A percentile compares a stretch with the other conserved stretches of the same genome.
These are phyloP conservation scores for Wallacemonas collosoma DNA, from an alignment of 208 protist species.

Conservation along the genomic window DNA sequence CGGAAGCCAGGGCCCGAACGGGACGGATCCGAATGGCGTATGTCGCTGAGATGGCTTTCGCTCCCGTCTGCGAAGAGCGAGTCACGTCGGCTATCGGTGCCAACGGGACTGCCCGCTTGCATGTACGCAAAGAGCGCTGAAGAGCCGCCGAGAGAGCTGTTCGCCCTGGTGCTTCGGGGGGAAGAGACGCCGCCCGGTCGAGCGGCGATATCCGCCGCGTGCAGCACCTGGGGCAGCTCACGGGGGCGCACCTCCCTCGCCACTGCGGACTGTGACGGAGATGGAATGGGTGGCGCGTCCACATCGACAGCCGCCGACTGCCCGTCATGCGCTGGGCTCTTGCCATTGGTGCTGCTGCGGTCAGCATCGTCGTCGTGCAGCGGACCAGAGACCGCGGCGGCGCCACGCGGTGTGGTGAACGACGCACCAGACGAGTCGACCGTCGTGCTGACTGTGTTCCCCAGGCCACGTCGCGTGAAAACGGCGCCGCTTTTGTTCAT, in stretches of 20 bases:
- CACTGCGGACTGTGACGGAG: no score
- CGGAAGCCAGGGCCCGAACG: constrained; percentile 6
- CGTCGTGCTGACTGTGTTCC: no score
- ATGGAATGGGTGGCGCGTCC: no score
- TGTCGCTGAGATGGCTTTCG: constrained; percentile 27
- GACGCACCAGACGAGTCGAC: no score
- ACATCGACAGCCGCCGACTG: not conserved
- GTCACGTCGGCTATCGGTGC: constrained; percentile 10
- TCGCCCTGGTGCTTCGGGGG: not conserved
- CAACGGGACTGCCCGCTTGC: not conserved
- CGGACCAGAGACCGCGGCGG: not conserved
- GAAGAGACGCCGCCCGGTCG: not conserved
- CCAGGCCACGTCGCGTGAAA: not conserved
- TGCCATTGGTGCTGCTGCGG: not conserved
- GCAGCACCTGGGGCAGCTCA: constrained; percentile 16
- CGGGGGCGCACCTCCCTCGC: no score
- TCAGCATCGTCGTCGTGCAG: not conserved
- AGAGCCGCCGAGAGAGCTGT: not conserved
- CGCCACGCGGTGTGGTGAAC: not conserved
- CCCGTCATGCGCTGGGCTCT: not conserved
- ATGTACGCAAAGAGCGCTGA: constrained; percentile 1
- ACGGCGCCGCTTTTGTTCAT: not conserved
- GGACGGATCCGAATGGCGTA: constrained; percentile 4
- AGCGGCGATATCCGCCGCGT: constrained; percentile 8
- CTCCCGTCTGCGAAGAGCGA: constrained; percentile 21